phyloP scores from a whole-genome alignment of 352 stramenopile genomes.

The Blastocystis sp. region DNA sequence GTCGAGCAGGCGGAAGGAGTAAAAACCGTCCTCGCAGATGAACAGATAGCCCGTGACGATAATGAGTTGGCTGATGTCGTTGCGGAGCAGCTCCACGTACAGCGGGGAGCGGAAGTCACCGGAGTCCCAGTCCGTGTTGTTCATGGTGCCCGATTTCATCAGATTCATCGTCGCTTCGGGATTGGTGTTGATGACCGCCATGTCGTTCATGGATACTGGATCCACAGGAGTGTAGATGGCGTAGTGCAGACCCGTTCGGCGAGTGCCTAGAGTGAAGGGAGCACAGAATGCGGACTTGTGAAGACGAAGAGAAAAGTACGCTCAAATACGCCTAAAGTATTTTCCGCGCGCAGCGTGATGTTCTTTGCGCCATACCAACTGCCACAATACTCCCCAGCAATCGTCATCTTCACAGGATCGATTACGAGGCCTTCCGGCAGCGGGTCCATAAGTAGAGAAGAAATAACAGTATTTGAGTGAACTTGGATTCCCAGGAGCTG shows the following conservation, averaged over 20 bases:
- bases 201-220: neutral
- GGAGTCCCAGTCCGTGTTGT: neutral
- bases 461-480: conserved; percentile 1
- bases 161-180: neutral
- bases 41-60: neutral
- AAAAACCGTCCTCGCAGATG: neutral
- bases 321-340: neutral
- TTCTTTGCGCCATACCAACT: neutral
- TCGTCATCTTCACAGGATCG: conserved; percentile 1
- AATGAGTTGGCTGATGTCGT: neutral
- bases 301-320: neutral
- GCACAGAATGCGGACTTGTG: neutral
- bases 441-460: neutral
- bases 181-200: neutral
- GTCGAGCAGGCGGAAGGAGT: conserved; percentile 5
- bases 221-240: neutral
- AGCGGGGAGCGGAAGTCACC: conserved; percentile 1
- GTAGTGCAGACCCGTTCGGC: conserved; percentile 3
- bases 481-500: neutral
- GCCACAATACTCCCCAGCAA: neutral
- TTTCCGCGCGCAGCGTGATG: neutral
- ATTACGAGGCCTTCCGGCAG: neutral
- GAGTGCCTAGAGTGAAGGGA: neutral
- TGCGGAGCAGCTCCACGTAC: neutral
- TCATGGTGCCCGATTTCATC: neutral